Evolutionary conservation across 305 asterid genomes (phyloP), one percentile per base, ranked within the genome.

Genomic region (Ilex paraguariensis): DNA sequence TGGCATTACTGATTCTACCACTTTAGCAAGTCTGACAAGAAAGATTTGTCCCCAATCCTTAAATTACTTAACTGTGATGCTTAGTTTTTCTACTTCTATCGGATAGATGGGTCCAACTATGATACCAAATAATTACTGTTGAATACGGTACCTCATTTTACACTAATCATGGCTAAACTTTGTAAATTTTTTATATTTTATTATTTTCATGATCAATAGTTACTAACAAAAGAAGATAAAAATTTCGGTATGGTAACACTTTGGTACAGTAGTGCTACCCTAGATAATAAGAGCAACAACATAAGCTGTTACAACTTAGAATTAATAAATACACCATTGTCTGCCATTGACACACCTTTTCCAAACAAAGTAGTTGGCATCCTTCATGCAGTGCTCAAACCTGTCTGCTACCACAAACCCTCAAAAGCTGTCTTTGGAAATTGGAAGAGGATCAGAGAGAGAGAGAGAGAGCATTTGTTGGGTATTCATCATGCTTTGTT

Each of bases 301-400:
- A 69, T 56, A 67, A 75, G 75, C 64, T 74, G 61, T 75, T 49
- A 67, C 75, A 69, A 30, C 70, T 65, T 7, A 67, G 62, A 17
- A 73, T 68, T 78, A 83, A 76, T 71, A 58, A 77, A 71, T 69
- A 69, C 70, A 14, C 21, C 75, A 71, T n/a, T 90, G 97, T 87
- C 97, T 79, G 78, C 91, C 87, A 83, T 66, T 82, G 86, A 75
- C 71, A 67, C 86, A 72, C 59, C 87, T 82, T 88, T 84, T 69
- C 81, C 66, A 65, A 74, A 76, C 91, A 79, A 77, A 82, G 83
- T 77, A 83, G 81, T 85, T 83, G 95, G 81, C 95, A 81, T 51
- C 81, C 80, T 82, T 69, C 82, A 70, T 61, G 79, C 75, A 75
- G 72, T 73, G 69, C 79, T 81, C 71, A 78, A 21, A 75, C 84